Percentiles rank a stretch among this genome's conserved stretches.
Evolutionary conservation across 495 filamentous ascomycete genomes (phyloP).

Genomic region (Sordaria brevicollis): DNA sequence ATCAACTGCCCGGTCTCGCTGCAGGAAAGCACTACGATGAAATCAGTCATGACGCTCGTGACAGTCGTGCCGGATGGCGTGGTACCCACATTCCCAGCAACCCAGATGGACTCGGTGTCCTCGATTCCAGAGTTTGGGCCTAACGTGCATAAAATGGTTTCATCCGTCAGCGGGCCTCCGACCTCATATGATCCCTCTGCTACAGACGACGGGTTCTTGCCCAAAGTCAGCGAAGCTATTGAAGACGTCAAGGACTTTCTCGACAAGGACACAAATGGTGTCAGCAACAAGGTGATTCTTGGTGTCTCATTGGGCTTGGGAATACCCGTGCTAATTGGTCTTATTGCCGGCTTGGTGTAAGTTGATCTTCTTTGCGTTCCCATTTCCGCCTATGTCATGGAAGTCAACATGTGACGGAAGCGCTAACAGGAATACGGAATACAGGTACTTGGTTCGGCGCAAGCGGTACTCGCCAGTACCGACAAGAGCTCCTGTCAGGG

Average conservation of each 20-base stretch:
- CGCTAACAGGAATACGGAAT: neutral
- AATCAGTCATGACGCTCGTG: constrained; percentile 21
- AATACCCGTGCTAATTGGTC: neutral
- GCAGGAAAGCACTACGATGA: constrained; percentile 28
- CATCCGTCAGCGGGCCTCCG: neutral
- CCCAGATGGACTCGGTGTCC: constrained; percentile 4
- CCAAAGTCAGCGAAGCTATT: neutral
- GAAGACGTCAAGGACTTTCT: neutral
- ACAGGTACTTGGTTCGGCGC: neutral
- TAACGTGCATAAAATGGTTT: neutral
- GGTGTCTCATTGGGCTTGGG: neutral
- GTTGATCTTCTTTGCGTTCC: neutral
- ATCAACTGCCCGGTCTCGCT: constrained; percentile 37
- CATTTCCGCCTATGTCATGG: neutral
- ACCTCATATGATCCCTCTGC: constrained; percentile 2
- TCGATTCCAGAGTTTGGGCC: constrained; percentile 1
- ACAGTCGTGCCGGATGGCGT: constrained; percentile 29
- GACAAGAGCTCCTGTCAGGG: neutral
- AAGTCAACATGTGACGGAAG: neutral
- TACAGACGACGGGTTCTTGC: neutral
- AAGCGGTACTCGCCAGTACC: neutral
- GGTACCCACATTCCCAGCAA: constrained; percentile 25
- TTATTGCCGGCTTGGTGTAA: neutral
- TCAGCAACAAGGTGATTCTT: neutral
- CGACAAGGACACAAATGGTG: neutral